These are phyloP conservation scores for Boletus sp. DNA, from an alignment of 1,284 basidiomycete species.

Conservation along the genomic window DNA sequence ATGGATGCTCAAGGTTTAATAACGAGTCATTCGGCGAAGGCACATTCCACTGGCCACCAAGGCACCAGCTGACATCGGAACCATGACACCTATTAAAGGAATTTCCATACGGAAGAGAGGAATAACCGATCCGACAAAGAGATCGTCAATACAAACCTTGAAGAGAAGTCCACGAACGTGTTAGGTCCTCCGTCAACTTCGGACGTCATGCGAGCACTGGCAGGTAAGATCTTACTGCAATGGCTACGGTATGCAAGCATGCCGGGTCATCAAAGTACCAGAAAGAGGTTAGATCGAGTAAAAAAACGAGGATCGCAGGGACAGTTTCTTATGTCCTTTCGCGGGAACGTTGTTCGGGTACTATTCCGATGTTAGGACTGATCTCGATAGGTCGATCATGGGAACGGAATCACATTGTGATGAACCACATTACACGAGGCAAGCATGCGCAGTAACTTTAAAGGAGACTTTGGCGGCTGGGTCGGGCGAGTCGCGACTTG, in stretches of 20 bases:
- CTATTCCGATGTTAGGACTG: conserved; percentile 1
- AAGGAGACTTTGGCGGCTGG: conserved; percentile 1
- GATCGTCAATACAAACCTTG: neutral
- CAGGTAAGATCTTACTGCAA: neutral
- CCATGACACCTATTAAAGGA: conserved; percentile 1
- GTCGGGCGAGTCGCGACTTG: neutral
- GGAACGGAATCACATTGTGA: neutral
- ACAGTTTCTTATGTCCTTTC: conserved; percentile 1
- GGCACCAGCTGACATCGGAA: conserved; percentile 5
- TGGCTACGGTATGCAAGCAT: neutral
- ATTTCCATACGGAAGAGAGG: conserved; percentile 1
- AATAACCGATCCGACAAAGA: conserved; percentile 2
- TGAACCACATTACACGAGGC: conserved; percentile 14
- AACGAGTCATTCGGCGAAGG: neutral
- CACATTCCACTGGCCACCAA: conserved; percentile 1
- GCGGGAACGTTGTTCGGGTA: neutral
- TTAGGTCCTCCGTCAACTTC: conserved; percentile 5
- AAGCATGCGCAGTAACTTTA: conserved; percentile 3
- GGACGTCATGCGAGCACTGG: conserved; percentile 2
- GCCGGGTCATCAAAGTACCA: neutral
- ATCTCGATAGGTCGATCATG: conserved; percentile 11
- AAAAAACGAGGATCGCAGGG: neutral
- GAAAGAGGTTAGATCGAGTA: neutral
- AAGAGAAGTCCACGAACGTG: neutral
- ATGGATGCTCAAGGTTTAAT: conserved; percentile 5